phyloP scores from a whole-genome alignment of 208 protist genomes.

The Leishmania turanica region DNA sequence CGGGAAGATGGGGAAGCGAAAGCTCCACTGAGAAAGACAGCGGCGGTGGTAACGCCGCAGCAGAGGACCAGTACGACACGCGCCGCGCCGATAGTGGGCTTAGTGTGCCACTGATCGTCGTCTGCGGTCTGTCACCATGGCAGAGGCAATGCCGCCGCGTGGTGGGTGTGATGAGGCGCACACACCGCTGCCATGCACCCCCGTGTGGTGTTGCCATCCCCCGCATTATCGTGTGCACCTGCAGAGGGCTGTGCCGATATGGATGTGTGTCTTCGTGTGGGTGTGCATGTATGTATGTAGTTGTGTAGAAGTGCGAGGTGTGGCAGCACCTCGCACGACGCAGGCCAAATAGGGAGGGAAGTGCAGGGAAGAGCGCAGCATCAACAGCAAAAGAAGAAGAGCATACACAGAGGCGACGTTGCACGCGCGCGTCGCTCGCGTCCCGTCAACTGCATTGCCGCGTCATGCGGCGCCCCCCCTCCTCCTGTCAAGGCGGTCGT shows the following conservation, averaged over 20 bases:
- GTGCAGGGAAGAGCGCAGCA: neutral
- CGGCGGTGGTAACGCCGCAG: neutral
- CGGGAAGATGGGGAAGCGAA: conserved; percentile 20
- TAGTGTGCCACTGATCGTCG: neutral
- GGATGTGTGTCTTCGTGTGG: neutral
- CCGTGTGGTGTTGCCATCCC: neutral
- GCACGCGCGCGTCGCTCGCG: neutral
- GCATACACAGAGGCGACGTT: neutral
- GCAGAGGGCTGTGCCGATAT: neutral
- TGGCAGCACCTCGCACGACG: neutral
- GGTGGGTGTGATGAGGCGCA: neutral
- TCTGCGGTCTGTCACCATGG: neutral
- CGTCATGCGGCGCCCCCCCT: neutral
- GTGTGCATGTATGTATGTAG: neutral
- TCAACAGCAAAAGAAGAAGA: too few relatives aligned
- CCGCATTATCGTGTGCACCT: neutral
- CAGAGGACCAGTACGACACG: neutral
- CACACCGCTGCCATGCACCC: neutral
- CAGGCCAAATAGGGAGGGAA: neutral
- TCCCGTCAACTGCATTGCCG: neutral
- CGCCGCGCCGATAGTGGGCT: neutral
- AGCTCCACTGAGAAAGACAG: conserved; percentile 24
- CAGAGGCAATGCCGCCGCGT: neutral
- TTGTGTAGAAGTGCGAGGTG: neutral
- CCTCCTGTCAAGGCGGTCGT: neutral